phyloP scores from a whole-genome alignment of 1,139 yeast genomes.

The Saccharomycopsis hybrid region DNA sequence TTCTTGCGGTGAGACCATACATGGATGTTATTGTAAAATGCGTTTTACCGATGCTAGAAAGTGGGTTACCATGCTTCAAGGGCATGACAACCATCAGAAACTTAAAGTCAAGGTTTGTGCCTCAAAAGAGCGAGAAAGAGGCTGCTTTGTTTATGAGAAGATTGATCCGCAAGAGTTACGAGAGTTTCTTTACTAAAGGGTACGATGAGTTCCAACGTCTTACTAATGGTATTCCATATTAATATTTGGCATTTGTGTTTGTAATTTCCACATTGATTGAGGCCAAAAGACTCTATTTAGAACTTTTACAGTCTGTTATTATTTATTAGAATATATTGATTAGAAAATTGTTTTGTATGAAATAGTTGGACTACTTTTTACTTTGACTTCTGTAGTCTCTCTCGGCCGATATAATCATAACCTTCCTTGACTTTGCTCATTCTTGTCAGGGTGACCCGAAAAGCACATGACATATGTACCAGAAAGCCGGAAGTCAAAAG shows the following conservation, averaged over 20 bases:
- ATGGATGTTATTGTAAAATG: conserved; percentile 81
- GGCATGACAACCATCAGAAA: conserved; percentile 73
- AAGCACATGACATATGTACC: too few relatives aligned
- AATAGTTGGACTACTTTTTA: neutral
- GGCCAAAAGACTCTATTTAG: neutral
- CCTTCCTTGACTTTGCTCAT: too few relatives aligned
- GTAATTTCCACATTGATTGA: neutral
- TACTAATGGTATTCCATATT: conserved; percentile 95
- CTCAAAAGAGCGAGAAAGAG: conserved; percentile 73
- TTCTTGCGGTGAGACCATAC: conserved; percentile 81
- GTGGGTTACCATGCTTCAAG: conserved; percentile 95
- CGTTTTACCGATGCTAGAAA: conserved; percentile 88
- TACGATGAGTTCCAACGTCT: conserved; percentile 96
- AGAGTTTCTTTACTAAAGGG: conserved; percentile 84
- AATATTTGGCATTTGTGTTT: conserved; percentile 18
- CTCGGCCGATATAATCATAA: too few relatives aligned
- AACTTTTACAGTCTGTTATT: neutral
- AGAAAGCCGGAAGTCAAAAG: too few relatives aligned
- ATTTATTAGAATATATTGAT: neutral
- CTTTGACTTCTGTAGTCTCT: neutral
- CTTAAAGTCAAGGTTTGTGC: conserved; percentile 72
- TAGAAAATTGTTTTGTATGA: neutral
- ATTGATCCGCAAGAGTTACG: conserved; percentile 75
- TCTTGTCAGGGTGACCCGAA: too few relatives aligned
- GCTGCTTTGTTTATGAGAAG: conserved; percentile 75